Percentiles rank a stretch among this genome's conserved stretches.
Conservation (phyloP, 176 grass and related monocot genomes). For the Alloteropsis semialata region DNA sequence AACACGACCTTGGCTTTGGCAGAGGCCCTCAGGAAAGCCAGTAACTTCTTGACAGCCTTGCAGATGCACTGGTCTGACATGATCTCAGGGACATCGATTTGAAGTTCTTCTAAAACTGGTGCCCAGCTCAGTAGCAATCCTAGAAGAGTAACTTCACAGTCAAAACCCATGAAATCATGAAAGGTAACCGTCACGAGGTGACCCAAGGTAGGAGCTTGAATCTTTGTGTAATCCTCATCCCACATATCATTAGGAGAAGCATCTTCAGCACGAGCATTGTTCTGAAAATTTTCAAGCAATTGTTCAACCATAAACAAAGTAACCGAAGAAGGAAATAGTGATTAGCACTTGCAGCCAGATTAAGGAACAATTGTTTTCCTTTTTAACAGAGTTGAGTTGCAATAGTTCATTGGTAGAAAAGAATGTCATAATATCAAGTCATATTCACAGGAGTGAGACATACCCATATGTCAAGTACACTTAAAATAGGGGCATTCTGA, state of each 20-base stretch:
- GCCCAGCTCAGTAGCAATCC: not conserved
- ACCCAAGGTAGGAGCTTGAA: not conserved
- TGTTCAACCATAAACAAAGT: not conserved
- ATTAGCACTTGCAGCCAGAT: no score
- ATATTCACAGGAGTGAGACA: not conserved
- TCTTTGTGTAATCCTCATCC: not conserved
- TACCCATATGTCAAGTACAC: not conserved
- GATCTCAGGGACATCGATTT: not conserved
- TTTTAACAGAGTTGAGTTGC: not conserved
- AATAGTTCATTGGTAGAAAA: not conserved
- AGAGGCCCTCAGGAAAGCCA: not conserved
- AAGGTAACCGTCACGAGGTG: not conserved
- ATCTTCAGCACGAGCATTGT: not conserved
- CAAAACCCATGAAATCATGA: not conserved
- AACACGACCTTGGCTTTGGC: not conserved
- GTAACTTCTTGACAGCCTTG: not conserved
- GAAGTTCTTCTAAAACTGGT: not conserved
- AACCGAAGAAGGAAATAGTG: not conserved
- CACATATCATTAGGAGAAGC: not conserved
- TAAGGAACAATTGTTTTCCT: not conserved
- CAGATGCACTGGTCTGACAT: not conserved
- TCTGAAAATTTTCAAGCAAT: not conserved
- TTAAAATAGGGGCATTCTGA: not conserved
- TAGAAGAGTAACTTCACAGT: not conserved
- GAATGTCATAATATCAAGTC: not conserved